Conservation (phyloP, 257 asterid species). For the Jacaranda copaia region DNA sequence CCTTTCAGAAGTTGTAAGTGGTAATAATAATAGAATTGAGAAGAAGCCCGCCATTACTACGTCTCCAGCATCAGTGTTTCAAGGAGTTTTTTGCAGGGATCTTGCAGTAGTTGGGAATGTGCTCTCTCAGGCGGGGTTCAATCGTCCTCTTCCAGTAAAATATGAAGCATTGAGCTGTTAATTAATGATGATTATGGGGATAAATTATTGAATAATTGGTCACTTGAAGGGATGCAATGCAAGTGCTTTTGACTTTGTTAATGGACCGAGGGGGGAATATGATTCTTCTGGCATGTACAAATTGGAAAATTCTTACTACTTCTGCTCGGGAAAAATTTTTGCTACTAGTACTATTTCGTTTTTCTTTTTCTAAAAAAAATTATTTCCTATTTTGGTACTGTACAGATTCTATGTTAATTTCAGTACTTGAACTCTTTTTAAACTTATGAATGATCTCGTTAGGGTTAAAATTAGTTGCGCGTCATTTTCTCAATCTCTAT, state of each 20-base stretch:
- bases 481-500: background rate
- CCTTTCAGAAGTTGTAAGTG: background rate
- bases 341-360: constrained; percentile 11
- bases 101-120: constrained; percentile 74
- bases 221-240: background rate
- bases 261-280: constrained; percentile 9
- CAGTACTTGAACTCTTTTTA: background rate
- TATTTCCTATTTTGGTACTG: constrained; percentile 31
- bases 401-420: constrained; percentile 30
- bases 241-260: background rate
- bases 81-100: constrained; percentile 94
- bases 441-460: background rate
- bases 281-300: constrained; percentile 3
- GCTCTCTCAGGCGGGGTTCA: constrained; percentile 77
- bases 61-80: constrained; percentile 61
- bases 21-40: constrained; percentile 34
- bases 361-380: background rate
- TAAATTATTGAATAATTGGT: constrained; percentile 22
- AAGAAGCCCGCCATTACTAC: constrained; percentile 44
- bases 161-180: constrained; percentile 87
- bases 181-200: constrained; percentile 31
- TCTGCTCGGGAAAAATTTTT: constrained; percentile 22
- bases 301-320: constrained; percentile 3
- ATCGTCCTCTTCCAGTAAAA: constrained; percentile 76
- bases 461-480: constrained; percentile 13